Conservation (phyloP, 78 protist genomes). For the Cyanophora paradoxa region DNA sequence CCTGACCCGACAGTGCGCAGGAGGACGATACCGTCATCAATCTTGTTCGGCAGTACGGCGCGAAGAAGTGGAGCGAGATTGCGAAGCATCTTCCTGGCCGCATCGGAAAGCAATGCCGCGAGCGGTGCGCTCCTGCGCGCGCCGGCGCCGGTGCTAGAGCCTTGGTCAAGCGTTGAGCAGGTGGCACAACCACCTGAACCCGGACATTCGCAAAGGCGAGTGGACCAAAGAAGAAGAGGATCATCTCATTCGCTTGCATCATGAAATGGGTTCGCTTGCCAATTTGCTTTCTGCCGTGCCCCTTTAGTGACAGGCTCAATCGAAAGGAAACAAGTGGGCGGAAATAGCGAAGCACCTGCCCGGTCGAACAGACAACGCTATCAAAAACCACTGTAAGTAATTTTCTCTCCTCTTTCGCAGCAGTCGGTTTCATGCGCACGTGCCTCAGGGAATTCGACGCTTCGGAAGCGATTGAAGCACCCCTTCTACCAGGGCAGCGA, state of each 20-base stretch:
- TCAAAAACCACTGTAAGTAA: slow-evolving; percentile 88
- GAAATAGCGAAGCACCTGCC: slow-evolving; percentile 69
- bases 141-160: no score
- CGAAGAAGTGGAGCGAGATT: slow-evolving; percentile 54
- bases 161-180: no score
- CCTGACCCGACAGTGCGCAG: neutral
- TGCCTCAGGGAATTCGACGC: neutral
- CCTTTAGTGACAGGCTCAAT: no score
- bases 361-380: slow-evolving; percentile 88
- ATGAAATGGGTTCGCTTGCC: no score
- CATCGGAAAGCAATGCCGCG: slow-evolving; percentile 67
- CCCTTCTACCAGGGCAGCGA: neutral
- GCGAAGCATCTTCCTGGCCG: slow-evolving; percentile 46
- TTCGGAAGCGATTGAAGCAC: neutral
- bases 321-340: slow-evolving; percentile 81
- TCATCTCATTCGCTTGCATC: slow-evolving; percentile 1
- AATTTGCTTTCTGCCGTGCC: no score
- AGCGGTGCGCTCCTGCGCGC: no score
- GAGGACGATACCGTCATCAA: slow-evolving; percentile 44
- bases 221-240: slow-evolving; percentile 82
- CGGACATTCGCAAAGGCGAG: slow-evolving; percentile 56
- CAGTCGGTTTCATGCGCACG: neutral
- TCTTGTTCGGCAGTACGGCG: slow-evolving; percentile 38
- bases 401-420: neutral
- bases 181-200: slow-evolving; percentile 85